Evolutionary conservation across 192 early-diverging fungal genomes (phyloP).

Genomic region (Martensiomyces pterosporus): DNA sequence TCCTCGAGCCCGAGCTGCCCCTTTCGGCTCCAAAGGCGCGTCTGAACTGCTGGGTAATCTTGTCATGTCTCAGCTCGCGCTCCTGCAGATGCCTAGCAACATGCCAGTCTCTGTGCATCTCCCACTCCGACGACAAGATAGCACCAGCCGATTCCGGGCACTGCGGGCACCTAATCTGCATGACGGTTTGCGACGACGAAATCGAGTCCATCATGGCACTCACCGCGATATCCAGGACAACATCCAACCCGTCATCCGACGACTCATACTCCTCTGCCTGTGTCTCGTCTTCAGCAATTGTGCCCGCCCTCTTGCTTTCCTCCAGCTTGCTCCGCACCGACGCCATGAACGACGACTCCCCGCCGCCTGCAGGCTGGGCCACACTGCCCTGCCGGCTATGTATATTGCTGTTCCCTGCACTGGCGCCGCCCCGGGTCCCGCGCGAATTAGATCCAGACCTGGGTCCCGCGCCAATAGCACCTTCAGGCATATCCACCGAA

Average conservation of each 20-base stretch:
- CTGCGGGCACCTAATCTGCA: conserved; percentile 42
- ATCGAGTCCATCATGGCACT: conserved; percentile 47
- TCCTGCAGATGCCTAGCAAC: conserved; percentile 44
- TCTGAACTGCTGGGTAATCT: conserved; percentile 21
- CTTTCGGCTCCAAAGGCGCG: conserved; percentile 15
- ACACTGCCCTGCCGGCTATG: conserved; percentile 9
- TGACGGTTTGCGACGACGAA: conserved; percentile 34
- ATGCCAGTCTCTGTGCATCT: conserved; percentile 48
- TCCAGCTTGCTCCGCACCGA: conserved; percentile 12
- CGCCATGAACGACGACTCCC: conserved; percentile 19
- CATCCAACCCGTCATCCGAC: conserved; percentile 13
- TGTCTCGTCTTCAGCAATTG: conserved; percentile 9
- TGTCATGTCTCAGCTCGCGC: conserved; percentile 38
- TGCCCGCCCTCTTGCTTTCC: neutral
- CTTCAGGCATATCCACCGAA: conserved; percentile 31
- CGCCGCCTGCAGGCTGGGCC: neutral
- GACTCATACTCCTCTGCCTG: neutral
- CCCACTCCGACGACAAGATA: conserved; percentile 36
- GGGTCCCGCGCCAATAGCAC: conserved; percentile 10
- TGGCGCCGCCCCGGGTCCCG: neutral
- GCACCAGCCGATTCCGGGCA: conserved; percentile 21
- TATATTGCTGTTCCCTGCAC: conserved; percentile 5
- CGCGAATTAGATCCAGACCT: too few species aligned
- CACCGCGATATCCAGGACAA: conserved; percentile 37
- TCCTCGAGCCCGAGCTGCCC: neutral